Evolutionary conservation across 1,284 basidiomycete genomes (phyloP).

Genomic region (Tylopilus sp.): DNA sequence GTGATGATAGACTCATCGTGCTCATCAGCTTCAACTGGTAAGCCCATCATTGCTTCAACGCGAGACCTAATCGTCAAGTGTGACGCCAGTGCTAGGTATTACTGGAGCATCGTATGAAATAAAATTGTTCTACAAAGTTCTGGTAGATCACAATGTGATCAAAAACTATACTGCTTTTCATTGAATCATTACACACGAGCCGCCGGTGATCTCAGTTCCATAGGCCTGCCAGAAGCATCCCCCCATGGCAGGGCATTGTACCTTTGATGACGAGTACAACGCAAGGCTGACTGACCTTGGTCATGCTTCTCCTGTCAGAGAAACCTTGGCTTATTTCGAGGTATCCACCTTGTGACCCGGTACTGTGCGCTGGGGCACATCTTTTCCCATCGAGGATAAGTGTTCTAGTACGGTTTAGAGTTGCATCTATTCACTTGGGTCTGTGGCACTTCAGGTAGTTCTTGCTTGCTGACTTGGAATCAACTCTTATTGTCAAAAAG

Average conservation of each 20-base stretch:
- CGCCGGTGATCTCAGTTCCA: conserved; percentile 9
- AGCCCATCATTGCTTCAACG: background rate
- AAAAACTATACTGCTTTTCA: conserved; percentile 7
- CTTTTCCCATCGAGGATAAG: background rate
- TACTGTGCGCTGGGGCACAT: conserved; percentile 12
- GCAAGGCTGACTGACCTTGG: conserved; percentile 10
- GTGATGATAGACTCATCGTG: background rate
- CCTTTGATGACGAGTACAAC: conserved; percentile 1
- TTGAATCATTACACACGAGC: too few relatives aligned
- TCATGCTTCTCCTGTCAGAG: conserved; percentile 7
- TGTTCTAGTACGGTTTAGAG: conserved; percentile 7
- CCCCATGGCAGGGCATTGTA: conserved; percentile 2
- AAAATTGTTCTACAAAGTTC: background rate
- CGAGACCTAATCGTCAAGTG: background rate
- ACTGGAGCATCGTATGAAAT: conserved; percentile 7
- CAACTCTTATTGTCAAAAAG: conserved; percentile 1
- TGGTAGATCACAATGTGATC: background rate
- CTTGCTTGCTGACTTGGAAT: background rate
- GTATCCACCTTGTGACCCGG: conserved; percentile 10
- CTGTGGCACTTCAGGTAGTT: conserved; percentile 9
- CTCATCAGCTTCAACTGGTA: conserved; percentile 8
- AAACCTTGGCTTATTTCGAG: conserved; percentile 4
- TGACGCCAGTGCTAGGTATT: background rate
- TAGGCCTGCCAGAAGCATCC: background rate
- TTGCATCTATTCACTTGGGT: conserved; percentile 19